These are phyloP conservation scores for Symmetrospora coprosmae DNA, from an alignment of 768 basidiomycete genomes.

Conservation along the genomic window DNA sequence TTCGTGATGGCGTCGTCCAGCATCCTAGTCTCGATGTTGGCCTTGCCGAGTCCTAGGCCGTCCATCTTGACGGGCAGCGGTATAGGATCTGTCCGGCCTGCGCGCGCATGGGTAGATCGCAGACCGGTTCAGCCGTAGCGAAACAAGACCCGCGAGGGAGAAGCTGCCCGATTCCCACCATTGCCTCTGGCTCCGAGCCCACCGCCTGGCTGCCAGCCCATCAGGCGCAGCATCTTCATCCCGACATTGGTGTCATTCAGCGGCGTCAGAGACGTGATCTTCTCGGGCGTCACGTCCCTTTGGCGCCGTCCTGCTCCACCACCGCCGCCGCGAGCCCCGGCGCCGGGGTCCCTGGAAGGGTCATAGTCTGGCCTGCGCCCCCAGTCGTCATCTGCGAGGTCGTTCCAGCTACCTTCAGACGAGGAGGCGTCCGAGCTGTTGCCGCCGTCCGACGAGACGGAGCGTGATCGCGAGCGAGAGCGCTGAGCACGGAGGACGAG, in stretches of 20 bases:
- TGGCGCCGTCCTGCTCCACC: background rate
- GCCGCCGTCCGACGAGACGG: background rate
- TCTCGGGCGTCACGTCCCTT: slow-evolving; percentile 14
- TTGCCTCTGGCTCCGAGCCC: slow-evolving; percentile 13
- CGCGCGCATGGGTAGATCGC: no score
- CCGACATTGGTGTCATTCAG: slow-evolving; percentile 18
- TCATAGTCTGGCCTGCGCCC: background rate
- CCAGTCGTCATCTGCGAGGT: slow-evolving; percentile 3
- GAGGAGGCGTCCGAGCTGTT: background rate
- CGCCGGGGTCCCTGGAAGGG: background rate
- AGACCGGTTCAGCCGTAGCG: no score
- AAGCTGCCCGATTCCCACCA: no score
- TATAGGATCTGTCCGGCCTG: slow-evolving; percentile 23
- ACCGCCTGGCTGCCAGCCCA: slow-evolving; percentile 16
- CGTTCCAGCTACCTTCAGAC: background rate
- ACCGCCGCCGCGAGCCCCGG: background rate
- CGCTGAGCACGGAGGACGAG: no score
- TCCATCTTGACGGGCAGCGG: slow-evolving; percentile 5
- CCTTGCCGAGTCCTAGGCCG: slow-evolving; percentile 15
- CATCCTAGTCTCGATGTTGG: slow-evolving; percentile 17
- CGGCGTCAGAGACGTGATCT: slow-evolving; percentile 4
- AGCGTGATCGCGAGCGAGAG: background rate
- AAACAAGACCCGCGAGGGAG: no score
- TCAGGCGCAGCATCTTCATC: slow-evolving; percentile 13
- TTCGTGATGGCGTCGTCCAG: slow-evolving; percentile 8